Conservation (phyloP, 2,329 filamentous ascomycete species). For the Biscogniauxia marginata region DNA sequence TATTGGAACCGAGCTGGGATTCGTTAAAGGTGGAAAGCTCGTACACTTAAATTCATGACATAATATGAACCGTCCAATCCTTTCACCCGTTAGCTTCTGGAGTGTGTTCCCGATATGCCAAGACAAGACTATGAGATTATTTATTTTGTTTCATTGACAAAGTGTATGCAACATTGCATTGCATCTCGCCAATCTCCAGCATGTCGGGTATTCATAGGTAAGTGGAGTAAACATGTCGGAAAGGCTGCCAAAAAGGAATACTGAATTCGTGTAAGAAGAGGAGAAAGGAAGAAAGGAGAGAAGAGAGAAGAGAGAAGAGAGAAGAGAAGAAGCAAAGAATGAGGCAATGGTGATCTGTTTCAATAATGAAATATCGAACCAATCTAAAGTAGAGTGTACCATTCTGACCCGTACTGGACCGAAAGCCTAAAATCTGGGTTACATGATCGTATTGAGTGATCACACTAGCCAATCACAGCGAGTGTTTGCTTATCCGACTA, state of each 20-base stretch:
- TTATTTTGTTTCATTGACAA: neutral
- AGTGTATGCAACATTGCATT: neutral
- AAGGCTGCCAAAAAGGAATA: neutral
- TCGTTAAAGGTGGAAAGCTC: no score
- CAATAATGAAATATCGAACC: no score
- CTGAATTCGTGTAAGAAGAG: no score
- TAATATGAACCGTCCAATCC: neutral
- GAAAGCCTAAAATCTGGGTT: neutral
- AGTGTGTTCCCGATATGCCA: neutral
- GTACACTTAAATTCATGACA: neutral
- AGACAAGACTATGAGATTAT: no score
- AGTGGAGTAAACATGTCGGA: neutral
- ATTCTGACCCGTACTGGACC: neutral
- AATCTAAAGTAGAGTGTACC: no score
- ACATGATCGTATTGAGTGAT: neutral
- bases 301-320: neutral
- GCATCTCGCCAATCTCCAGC: no score
- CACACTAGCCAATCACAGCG: neutral
- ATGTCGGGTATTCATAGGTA: no score
- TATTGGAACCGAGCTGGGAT: no score
- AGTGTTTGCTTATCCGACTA: neutral
- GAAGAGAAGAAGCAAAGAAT: neutral
- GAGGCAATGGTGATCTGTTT: neutral
- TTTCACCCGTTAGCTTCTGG: neutral
- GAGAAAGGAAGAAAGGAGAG: neutral